phyloP scores from a whole-genome alignment of 2,329 filamentous ascomycete genomes.

The Phyllosticta paracitricarpa region DNA sequence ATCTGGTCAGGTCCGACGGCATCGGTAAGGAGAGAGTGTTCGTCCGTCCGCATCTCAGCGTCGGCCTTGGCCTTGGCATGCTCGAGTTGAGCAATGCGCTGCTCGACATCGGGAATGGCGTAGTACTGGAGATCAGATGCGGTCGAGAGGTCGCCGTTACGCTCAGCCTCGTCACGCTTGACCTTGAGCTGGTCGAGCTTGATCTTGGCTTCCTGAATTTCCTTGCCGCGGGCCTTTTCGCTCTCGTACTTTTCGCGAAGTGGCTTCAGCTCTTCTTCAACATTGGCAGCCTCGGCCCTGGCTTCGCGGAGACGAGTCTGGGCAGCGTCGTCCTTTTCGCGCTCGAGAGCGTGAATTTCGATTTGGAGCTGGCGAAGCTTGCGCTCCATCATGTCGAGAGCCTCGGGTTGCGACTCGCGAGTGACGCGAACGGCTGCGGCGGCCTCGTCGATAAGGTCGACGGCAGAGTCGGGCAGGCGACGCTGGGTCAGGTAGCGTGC shows the following conservation, averaged over 20 bases:
- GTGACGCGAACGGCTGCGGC: slow-evolving; percentile 93
- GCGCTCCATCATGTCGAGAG: slow-evolving; percentile 88
- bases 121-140: slow-evolving; percentile 96
- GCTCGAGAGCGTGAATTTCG: slow-evolving; percentile 88
- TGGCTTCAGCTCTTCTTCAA: slow-evolving; percentile 84
- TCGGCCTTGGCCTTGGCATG: slow-evolving; percentile 70
- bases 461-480: slow-evolving; percentile 88
- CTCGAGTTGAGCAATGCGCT: slow-evolving; percentile 72
- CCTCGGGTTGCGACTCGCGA: slow-evolving; percentile 90
- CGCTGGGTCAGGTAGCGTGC: slow-evolving; percentile 86
- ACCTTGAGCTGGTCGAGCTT: slow-evolving; percentile 88
- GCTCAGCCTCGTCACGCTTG: slow-evolving; percentile 87
- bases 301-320: slow-evolving; percentile 72
- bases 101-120: slow-evolving; percentile 85
- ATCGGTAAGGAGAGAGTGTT: slow-evolving; percentile 68
- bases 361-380: slow-evolving; percentile 86
- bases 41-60: slow-evolving; percentile 48
- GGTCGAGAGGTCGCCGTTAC: slow-evolving; percentile 71
- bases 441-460: slow-evolving; percentile 92
- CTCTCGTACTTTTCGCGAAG: slow-evolving; percentile 91
- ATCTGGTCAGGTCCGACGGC: slow-evolving; percentile 95
- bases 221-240: slow-evolving; percentile 81
- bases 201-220: slow-evolving; percentile 88
- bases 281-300: slow-evolving; percentile 84
- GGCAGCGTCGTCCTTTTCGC: slow-evolving; percentile 91